A percentile compares a stretch with the other conserved stretches of the same genome.
Conservation (phyloP, 805 yeast species). For the Wickerhamomyces hampshirensis region DNA sequence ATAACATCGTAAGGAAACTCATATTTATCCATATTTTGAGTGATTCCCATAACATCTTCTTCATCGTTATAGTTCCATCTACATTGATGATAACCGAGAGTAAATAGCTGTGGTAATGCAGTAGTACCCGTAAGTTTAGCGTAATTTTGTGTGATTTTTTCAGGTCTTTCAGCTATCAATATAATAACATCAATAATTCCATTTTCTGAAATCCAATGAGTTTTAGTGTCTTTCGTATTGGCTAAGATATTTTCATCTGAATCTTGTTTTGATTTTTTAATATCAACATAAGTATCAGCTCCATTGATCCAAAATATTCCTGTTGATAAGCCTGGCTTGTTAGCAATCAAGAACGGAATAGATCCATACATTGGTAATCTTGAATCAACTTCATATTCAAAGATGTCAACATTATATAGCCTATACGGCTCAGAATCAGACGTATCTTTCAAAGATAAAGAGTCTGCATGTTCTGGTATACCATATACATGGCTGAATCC, state of each 20-base stretch:
- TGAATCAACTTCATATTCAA: slow-evolving; percentile 83
- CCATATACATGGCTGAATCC: slow-evolving; percentile 73
- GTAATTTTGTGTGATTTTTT: slow-evolving; percentile 53
- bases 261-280: slow-evolving; percentile 34
- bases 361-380: slow-evolving; percentile 93
- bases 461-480: slow-evolving; percentile 95
- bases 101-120: slow-evolving; percentile 66
- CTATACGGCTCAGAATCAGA: slow-evolving; percentile 66
- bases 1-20: slow-evolving; percentile 84
- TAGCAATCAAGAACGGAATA: slow-evolving; percentile 81
- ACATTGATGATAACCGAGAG: slow-evolving; percentile 93
- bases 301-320: slow-evolving; percentile 91
- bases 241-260: slow-evolving; percentile 11
- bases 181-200: slow-evolving; percentile 77
- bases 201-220: slow-evolving; percentile 94
- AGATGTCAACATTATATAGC: slow-evolving; percentile 88
- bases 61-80: slow-evolving; percentile 96
- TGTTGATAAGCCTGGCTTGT: slow-evolving; percentile 48
- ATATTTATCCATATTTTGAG: slow-evolving; percentile 61
- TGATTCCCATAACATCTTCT: slow-evolving; percentile 73
- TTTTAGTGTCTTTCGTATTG: slow-evolving; percentile 27
- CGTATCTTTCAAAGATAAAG: slow-evolving; percentile 71
- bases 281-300: slow-evolving; percentile 89
- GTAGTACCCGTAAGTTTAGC: slow-evolving; percentile 71
- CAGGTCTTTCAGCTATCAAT: slow-evolving; percentile 56